Conservation (phyloP, 2,329 filamentous ascomycete species). For the Trichoderma arundinaceum region DNA sequence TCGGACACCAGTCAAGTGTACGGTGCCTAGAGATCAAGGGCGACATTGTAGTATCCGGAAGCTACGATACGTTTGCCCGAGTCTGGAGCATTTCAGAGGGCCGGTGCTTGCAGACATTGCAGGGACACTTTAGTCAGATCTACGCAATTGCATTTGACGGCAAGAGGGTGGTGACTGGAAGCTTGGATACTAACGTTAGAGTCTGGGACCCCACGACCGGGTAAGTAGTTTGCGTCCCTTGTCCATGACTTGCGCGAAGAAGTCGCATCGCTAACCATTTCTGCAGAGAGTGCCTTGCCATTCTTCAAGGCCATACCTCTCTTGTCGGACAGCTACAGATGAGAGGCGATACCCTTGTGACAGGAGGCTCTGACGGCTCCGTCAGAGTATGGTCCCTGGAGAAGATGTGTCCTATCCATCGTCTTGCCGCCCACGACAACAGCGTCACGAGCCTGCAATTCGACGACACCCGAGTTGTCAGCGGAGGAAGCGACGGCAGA, state of each 20-base stretch:
- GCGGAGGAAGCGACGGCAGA: slow-evolving; percentile 93
- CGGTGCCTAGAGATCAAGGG: slow-evolving; percentile 94
- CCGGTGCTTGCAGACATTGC: slow-evolving; percentile 85
- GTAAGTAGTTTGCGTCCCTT: slow-evolving; percentile 55
- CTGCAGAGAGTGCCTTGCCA: slow-evolving; percentile 76
- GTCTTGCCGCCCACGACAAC: slow-evolving; percentile 95
- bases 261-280: slow-evolving; percentile 40
- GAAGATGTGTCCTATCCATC: slow-evolving; percentile 89
- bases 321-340: slow-evolving; percentile 96
- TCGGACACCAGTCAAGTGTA: slow-evolving; percentile 94
- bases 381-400: slow-evolving; percentile 95
- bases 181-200: slow-evolving; percentile 92
- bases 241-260: not conserved
- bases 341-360: slow-evolving; percentile 91
- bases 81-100: slow-evolving; percentile 99
- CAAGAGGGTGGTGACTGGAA: slow-evolving; percentile 89
- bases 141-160: slow-evolving; percentile 99
- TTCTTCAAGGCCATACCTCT: slow-evolving; percentile 95
- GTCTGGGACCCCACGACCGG: slow-evolving; percentile 94
- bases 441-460: slow-evolving; percentile 98
- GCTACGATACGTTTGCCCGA: slow-evolving; percentile 94
- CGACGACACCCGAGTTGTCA: slow-evolving; percentile 93
- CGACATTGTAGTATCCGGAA: slow-evolving; percentile 96
- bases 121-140: slow-evolving; percentile 97
- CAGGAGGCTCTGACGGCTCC: slow-evolving; percentile 93